These are phyloP conservation scores for Millerozyma miso DNA, from an alignment of 805 yeast species.

Conservation along the genomic window DNA sequence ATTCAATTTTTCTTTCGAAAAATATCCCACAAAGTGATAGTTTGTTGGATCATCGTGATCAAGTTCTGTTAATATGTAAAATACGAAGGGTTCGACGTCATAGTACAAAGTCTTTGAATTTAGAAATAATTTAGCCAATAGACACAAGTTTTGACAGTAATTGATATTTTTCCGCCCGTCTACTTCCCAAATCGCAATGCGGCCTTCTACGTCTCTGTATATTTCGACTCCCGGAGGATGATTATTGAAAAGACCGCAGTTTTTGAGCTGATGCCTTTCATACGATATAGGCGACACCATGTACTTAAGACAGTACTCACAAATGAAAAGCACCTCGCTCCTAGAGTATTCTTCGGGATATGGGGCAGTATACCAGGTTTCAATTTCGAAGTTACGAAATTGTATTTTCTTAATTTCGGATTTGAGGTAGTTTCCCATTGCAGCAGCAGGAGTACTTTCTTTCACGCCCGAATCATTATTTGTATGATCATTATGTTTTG, in stretches of 20 bases:
- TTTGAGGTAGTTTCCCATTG: constrained; percentile 6
- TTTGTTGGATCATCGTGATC: constrained; percentile 38
- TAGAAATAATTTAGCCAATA: constrained; percentile 81
- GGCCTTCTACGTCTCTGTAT: constrained; percentile 28
- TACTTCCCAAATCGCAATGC: constrained; percentile 40
- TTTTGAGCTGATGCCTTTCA: constrained; percentile 66
- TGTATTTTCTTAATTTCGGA: constrained; percentile 58
- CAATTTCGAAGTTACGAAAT: constrained; percentile 68
- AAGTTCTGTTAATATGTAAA: constrained; percentile 76
- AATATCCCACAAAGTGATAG: constrained; percentile 89
- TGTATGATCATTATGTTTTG: constrained; percentile 15
- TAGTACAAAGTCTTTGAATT: constrained; percentile 89
- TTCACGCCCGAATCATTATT: constrained; percentile 5
- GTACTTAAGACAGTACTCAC: constrained; percentile 82
- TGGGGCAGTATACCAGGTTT: constrained; percentile 91
- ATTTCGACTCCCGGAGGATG: constrained; percentile 62
- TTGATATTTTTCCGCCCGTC: constrained; percentile 82
- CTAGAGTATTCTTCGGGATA: constrained; percentile 82
- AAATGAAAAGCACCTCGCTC: constrained; percentile 61
- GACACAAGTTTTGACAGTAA: constrained; percentile 86
- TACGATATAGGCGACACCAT: constrained; percentile 64
- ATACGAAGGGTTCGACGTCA: constrained; percentile 93
- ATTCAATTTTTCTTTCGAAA: constrained; percentile 80
- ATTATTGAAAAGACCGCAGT: constrained; percentile 49
- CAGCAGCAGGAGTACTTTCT: not conserved